Base-by-base conservation (phyloP, 1,284 basidiomycete genomes). In the Irpex sp. region DNA sequence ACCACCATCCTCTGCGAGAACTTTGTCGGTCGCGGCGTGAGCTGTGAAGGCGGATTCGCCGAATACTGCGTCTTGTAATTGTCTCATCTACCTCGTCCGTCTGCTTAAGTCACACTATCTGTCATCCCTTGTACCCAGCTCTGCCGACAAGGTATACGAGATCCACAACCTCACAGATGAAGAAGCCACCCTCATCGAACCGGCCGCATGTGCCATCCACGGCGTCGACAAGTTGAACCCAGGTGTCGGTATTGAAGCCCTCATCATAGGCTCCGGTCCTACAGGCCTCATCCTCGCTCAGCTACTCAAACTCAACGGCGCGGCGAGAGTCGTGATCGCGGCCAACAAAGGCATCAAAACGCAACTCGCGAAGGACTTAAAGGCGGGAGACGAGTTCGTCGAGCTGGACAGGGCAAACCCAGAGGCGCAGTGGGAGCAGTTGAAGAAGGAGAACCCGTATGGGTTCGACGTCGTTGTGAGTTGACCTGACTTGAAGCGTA, bases 271-370 rank as follows among this genome's bases (percentile, higher is more conserved):
- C 49, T 86, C 91, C 26, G 91, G 91, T 37, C 93, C 93, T 1
- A 90, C 85, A 59, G 93, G 93, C 52, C 83, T 96, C 55, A 92
- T 95, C 67, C 83, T 96, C 56, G 89, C 93, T 1, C 93, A 96
- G 75, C 82, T 96, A 57, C 76, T 95, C 69, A 95, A 93, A 78
- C 78, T 91, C 49, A 94, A 93, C 69, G 93, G 93, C 59, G 93
- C 93, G 19, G 76, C 82, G 40, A 84, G 82, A 65, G 85, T 94
- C 54, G 87, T 90, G 48, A 85, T 94, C 61, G 92, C 89, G 7
- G 91, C 92, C 52, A 93, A 94, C 77, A 89, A 91, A 75, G 90
- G 92, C 62, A 86, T 93, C 75, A 96, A 96, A 80, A 94, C 88
- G 78, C 83, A 91, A 65, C 82, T 94, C 60, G 93, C 93, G 17